A percentile compares a stretch with the other conserved stretches of the same genome.
These are phyloP conservation scores for Fusarium udum DNA, from an alignment of 2,329 filamentous ascomycete species.

Conservation along the genomic window DNA sequence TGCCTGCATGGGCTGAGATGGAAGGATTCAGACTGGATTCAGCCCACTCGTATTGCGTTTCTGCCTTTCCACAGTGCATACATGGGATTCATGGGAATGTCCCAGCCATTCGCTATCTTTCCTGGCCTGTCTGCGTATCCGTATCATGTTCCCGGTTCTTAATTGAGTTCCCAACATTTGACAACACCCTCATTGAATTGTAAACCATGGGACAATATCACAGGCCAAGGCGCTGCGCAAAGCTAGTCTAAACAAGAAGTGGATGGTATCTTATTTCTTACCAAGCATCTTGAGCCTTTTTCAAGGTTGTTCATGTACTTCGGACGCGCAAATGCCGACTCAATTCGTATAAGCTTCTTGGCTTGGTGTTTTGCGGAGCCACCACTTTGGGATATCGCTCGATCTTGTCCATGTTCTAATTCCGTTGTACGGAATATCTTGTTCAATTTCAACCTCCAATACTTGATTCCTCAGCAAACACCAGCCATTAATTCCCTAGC, in stretches of 20 bases:
- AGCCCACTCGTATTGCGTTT: conserved; percentile 15
- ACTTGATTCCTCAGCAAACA: conserved; percentile 9
- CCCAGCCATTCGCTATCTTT: background rate
- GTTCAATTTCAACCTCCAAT: background rate
- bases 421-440: conserved; percentile 20
- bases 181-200: conserved; percentile 1
- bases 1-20: conserved; percentile 10
- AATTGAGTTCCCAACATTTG: conserved; percentile 1
- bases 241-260: conserved; percentile 22
- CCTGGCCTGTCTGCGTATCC: conserved; percentile 3
- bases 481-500: conserved; percentile 46
- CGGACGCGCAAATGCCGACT: conserved; percentile 11
- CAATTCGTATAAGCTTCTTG: conserved; percentile 17
- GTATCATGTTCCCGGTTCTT: conserved; percentile 13
- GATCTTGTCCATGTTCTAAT: conserved; percentile 17
- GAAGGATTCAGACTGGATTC: conserved; percentile 16
- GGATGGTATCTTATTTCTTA: conserved; percentile 4
- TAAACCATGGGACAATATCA: conserved; percentile 3
- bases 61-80: conserved; percentile 9
- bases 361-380: conserved; percentile 21
- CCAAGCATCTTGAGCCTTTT: conserved; percentile 8
- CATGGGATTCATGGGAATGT: conserved; percentile 9
- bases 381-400: conserved; percentile 18
- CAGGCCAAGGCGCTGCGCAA: background rate
- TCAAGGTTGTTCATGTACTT: conserved; percentile 5